These are phyloP conservation scores for Cryptosporidium tyzzeri DNA, from an alignment of 169 alveolate species.

Conservation along the genomic window DNA sequence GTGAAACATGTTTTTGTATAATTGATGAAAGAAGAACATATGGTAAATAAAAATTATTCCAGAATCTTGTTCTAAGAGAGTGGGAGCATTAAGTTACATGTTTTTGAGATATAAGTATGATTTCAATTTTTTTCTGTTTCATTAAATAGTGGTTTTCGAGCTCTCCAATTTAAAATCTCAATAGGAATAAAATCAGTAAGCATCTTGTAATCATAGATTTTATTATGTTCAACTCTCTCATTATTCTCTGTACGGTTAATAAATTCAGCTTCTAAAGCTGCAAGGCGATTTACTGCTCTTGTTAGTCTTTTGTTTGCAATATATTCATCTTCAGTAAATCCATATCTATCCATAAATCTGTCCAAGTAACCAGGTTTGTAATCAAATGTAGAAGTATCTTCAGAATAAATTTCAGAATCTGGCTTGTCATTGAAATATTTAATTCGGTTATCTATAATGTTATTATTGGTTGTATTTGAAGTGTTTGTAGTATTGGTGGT, in stretches of 20 bases:
- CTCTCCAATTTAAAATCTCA: background rate
- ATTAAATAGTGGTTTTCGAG: background rate
- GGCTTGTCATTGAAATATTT: background rate
- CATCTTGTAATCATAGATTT: background rate
- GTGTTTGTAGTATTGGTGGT: background rate
- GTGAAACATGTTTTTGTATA: background rate
- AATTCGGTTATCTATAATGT: background rate
- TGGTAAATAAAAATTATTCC: background rate
- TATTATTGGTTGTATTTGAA: background rate
- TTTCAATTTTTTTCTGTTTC: background rate
- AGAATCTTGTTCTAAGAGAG: background rate
- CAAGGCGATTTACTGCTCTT: background rate
- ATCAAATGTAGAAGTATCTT: background rate
- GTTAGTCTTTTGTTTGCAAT: background rate
- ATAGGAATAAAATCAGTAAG: background rate
- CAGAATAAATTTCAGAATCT: background rate
- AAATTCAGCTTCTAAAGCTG: constrained; percentile 8
- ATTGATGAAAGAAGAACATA: background rate
- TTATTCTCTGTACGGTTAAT: background rate
- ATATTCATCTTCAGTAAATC: constrained; percentile 23
- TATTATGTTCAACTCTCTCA: background rate
- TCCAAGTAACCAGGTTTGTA: background rate
- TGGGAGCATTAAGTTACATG: background rate
- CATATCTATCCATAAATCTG: constrained; percentile 14
- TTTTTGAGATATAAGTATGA: background rate